Evolutionary conservation across 495 filamentous ascomycete genomes (phyloP), one percentile per base, ranked within the genome.

Genomic region (Lophiostoma macrostomum): DNA sequence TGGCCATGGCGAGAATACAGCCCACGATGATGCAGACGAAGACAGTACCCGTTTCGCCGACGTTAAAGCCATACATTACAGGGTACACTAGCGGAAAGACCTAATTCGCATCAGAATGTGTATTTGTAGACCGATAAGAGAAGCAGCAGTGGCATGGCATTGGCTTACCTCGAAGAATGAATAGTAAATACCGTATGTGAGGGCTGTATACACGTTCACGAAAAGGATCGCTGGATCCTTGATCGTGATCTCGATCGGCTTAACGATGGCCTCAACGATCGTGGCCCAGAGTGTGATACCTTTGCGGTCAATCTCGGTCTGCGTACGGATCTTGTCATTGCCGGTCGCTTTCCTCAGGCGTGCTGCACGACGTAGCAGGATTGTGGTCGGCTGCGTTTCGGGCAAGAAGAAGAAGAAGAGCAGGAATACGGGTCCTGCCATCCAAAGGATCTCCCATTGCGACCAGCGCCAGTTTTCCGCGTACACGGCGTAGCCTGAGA

Each of bases 51-150:
- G 77, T 71, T 49, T 76, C 55, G 41, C 83, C 83, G 16, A 79
- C 68, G 47, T 71, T 76, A 71, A 86, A 82, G 58, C 68, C 64
- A 67, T 85, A 84, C 46, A 75, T 71, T 39, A 68, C 70, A 0
- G 73, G 71, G 67, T 82, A 87, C 43, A 86, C 80, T 20, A 86
- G 68, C 0, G 82, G 82, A 71, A 87, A 85, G 53, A 78, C 80
- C 31, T 52, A 5, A 12, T 28, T 3, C 4, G 22, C 16, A 10
- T 38, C n/a, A 39, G 46, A 13, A 27, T 23, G 18, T n/a, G 41
- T 32, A 32, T 32, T 27, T 18, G 25, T 6, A 13, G 19, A 27
- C 3, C 8, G 16, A 24, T n/a, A 4, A 28, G 25, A 27, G 4
- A n/a, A 19, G n/a, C 10, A 18, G 8, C 8, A 7, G 36, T n/a